Conservation (phyloP, 2,329 filamentous ascomycete genomes). For the Septoria linicola region DNA sequence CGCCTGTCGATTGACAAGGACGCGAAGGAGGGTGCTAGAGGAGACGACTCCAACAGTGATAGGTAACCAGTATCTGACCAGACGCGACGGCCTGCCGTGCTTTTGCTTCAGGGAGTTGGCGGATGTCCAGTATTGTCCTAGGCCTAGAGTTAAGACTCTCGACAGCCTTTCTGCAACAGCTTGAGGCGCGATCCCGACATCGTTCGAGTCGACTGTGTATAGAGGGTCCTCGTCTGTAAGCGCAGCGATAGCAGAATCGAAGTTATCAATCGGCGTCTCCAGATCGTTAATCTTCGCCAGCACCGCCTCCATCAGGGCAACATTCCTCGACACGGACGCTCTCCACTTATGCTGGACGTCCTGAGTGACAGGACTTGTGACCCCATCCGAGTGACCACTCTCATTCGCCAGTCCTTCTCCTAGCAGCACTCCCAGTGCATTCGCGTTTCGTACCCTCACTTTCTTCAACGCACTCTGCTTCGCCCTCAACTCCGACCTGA, state of each 20-base stretch:
- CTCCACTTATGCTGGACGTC: conserved; percentile 59
- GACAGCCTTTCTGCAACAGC: conserved; percentile 67
- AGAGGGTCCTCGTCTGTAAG: conserved; percentile 55
- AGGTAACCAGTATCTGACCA: conserved; percentile 89
- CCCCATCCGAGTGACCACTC: conserved; percentile 38
- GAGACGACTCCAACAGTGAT: conserved; percentile 70
- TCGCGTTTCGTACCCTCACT: conserved; percentile 77
- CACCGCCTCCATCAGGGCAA: conserved; percentile 83
- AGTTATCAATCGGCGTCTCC: conserved; percentile 55
- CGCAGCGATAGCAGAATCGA: conserved; percentile 57
- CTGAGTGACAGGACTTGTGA: conserved; percentile 31
- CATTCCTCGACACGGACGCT: conserved; percentile 72
- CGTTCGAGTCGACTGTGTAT: conserved; percentile 41
- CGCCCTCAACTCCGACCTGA: conserved; percentile 69
- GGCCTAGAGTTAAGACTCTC: conserved; percentile 64
- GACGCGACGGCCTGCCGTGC: conserved; percentile 71
- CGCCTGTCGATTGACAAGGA: conserved; percentile 70
- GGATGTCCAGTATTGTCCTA: conserved; percentile 65
- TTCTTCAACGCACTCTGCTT: conserved; percentile 72
- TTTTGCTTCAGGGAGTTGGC: conserved; percentile 57
- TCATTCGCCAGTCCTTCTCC: conserved; percentile 73
- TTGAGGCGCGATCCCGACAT: conserved; percentile 41
- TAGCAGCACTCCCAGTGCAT: conserved; percentile 80
- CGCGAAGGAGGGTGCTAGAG: conserved; percentile 78
- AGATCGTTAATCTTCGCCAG: conserved; percentile 67